Conservation (phyloP, 345 rosid species). For the Raphanus raphanistrum region DNA sequence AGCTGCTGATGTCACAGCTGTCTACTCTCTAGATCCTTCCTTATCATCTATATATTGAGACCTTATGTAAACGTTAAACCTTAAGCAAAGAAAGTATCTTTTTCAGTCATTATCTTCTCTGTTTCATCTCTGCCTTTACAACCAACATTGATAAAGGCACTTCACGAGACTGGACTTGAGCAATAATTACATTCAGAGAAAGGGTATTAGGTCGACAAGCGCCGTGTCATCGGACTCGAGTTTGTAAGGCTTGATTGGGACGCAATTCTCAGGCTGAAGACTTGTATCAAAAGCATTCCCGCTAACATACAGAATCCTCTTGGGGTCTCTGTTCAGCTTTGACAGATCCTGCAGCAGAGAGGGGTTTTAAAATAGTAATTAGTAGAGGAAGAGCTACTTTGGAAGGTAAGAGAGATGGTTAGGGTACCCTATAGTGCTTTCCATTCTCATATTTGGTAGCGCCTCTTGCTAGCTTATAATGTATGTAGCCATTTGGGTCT, state of each 20-base stretch:
- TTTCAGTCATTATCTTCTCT: too few species aligned
- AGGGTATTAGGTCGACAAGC: conserved; percentile 93
- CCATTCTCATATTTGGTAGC: conserved; percentile 89
- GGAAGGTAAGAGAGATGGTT: neutral
- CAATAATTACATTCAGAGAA: conserved; percentile 82
- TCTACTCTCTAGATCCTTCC: too few species aligned
- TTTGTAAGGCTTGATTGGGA: conserved; percentile 79
- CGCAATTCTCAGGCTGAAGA: conserved; percentile 90
- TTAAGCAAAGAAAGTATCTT: too few species aligned
- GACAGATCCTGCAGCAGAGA: conserved; percentile 76
- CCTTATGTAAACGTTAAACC: too few species aligned
- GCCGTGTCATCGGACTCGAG: conserved; percentile 80
- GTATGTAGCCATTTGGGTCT: conserved; percentile 67
- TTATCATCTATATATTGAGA: too few species aligned
- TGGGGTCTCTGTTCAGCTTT: conserved; percentile 89
- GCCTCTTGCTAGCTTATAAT: conserved; percentile 72
- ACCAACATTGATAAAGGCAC: conserved; percentile 1
- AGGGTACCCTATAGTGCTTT: conserved; percentile 78
- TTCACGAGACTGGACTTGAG: conserved; percentile 2
- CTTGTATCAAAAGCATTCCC: conserved; percentile 71
- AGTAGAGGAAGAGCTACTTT: conserved; percentile 9
- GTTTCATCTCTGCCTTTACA: too few species aligned
- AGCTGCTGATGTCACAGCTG: too few species aligned
- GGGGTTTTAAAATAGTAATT: neutral
- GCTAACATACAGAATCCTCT: conserved; percentile 75